Percentiles rank a stretch among this genome's conserved stretches.
These are phyloP conservation scores for Boletellus sp. DNA, from an alignment of 1,284 basidiomycete species.

Conservation along the genomic window DNA sequence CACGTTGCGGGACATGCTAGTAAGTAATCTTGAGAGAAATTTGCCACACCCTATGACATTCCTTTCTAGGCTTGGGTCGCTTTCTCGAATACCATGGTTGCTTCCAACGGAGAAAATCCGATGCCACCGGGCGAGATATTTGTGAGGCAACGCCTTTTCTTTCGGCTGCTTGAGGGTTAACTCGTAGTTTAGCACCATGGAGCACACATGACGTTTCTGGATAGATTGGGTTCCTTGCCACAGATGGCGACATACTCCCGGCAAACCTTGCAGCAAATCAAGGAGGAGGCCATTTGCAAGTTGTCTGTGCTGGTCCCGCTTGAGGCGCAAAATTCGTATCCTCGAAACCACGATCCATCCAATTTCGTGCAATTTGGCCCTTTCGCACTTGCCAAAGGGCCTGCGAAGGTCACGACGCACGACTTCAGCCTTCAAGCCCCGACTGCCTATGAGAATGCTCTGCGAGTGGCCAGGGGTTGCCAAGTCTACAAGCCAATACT, in stretches of 20 bases:
- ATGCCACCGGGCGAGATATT: constrained; percentile 59
- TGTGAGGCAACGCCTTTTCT: constrained; percentile 47
- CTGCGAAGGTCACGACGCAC: constrained; percentile 35
- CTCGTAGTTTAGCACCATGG: constrained; percentile 67
- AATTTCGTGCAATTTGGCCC: constrained; percentile 63
- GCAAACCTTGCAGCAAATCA: constrained; percentile 47
- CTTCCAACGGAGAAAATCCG: constrained; percentile 30
- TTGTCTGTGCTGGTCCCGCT: constrained; percentile 54
- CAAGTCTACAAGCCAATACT: constrained; percentile 91
- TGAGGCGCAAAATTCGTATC: constrained; percentile 24
- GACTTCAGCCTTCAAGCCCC: constrained; percentile 85
- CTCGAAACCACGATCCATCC: constrained; percentile 35
- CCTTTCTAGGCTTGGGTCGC: constrained; percentile 79
- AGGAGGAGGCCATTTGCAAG: constrained; percentile 44
- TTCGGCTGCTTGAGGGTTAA: constrained; percentile 7
- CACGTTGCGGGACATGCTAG: constrained; percentile 87
- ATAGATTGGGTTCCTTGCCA: constrained; percentile 78
- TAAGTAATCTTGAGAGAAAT: constrained; percentile 37
- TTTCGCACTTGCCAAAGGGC: constrained; percentile 71
- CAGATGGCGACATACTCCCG: constrained; percentile 58
- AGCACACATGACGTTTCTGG: constrained; percentile 82
- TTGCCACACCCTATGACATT: constrained; percentile 8
- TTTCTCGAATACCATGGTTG: constrained; percentile 74
- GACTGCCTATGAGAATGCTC: constrained; percentile 85
- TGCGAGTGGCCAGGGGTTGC: constrained; percentile 87